Evolutionary conservation across 305 asterid species (phyloP).

Genomic region (Salvia sclarea): DNA sequence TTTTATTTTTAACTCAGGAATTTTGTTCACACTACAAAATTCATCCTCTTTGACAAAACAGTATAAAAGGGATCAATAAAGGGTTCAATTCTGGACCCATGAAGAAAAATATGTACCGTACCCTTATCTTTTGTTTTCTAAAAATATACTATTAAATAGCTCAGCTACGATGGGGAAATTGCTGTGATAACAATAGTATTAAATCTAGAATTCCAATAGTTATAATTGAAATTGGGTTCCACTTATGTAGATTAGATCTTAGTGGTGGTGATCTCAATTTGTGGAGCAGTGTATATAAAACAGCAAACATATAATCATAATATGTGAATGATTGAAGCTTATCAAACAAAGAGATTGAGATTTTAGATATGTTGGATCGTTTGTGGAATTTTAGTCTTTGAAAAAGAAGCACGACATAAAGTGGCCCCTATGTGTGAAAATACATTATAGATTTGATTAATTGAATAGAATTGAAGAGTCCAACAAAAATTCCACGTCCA

Average conservation of each 20-base stretch:
- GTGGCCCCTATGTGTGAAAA: background rate
- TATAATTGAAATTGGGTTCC: background rate
- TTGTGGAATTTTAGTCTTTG: constrained; percentile 1
- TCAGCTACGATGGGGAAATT: no score
- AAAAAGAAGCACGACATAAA: background rate
- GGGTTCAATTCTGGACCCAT: background rate
- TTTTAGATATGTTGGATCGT: background rate
- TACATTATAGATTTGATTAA: background rate
- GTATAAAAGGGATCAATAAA: background rate
- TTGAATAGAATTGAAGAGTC: constrained; percentile 14
- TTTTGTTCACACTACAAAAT: background rate
- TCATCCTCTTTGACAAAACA: background rate
- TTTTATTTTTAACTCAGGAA: background rate
- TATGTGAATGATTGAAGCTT: constrained; percentile 18
- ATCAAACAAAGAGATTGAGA: constrained; percentile 3
- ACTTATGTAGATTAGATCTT: background rate
- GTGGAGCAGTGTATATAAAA: background rate
- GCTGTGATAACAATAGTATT: background rate
- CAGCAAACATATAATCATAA: background rate
- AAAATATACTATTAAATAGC: no score
- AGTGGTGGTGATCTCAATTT: background rate
- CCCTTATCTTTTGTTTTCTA: background rate
- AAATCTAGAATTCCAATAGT: background rate
- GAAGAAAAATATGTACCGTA: background rate
- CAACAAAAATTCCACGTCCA: constrained; percentile 11